phyloP scores from a whole-genome alignment of 768 basidiomycete genomes.

The Suillus americanus region DNA sequence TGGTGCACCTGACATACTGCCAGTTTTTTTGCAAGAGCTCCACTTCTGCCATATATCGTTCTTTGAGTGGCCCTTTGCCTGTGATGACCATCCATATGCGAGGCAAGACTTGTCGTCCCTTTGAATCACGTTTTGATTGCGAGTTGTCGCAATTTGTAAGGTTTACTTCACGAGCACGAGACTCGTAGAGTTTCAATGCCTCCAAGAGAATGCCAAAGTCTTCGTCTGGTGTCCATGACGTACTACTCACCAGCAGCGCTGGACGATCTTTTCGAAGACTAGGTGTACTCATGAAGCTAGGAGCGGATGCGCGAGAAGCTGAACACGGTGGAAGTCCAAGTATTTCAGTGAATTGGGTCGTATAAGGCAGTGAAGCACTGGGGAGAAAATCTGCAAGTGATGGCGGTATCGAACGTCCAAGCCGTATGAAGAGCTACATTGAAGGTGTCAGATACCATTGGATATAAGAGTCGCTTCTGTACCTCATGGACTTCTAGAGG shows the following conservation, averaged over 20 bases:
- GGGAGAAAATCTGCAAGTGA: slow-evolving; percentile 54
- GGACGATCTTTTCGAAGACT: slow-evolving; percentile 70
- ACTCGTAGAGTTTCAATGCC: slow-evolving; percentile 72
- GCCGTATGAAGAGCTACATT: slow-evolving; percentile 49
- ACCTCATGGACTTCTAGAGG: slow-evolving; percentile 79
- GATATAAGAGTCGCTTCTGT: slow-evolving; percentile 13
- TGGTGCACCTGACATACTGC: slow-evolving; percentile 76
- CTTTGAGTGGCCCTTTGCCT: slow-evolving; percentile 81
- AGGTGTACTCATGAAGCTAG: slow-evolving; percentile 36
- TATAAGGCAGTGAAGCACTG: slow-evolving; percentile 47
- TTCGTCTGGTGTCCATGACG: slow-evolving; percentile 97
- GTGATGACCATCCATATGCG: slow-evolving; percentile 84
- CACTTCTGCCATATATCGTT: slow-evolving; percentile 72
- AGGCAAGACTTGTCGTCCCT: slow-evolving; percentile 46
- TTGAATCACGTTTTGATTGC: slow-evolving; percentile 10
- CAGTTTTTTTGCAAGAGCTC: slow-evolving; percentile 59
- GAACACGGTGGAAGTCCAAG: slow-evolving; percentile 16
- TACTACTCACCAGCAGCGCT: slow-evolving; percentile 86
- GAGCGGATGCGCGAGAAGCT: slow-evolving; percentile 28
- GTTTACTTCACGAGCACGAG: slow-evolving; percentile 42
- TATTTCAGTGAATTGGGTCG: slow-evolving; percentile 58
- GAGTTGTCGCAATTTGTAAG: slow-evolving; percentile 9
- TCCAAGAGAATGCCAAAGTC: slow-evolving; percentile 84
- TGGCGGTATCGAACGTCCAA: slow-evolving; percentile 39
- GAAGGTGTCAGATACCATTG: slow-evolving; percentile 5